Evolutionary conservation across 768 basidiomycete genomes (phyloP).

Genomic region (Mrakia blollopis): DNA sequence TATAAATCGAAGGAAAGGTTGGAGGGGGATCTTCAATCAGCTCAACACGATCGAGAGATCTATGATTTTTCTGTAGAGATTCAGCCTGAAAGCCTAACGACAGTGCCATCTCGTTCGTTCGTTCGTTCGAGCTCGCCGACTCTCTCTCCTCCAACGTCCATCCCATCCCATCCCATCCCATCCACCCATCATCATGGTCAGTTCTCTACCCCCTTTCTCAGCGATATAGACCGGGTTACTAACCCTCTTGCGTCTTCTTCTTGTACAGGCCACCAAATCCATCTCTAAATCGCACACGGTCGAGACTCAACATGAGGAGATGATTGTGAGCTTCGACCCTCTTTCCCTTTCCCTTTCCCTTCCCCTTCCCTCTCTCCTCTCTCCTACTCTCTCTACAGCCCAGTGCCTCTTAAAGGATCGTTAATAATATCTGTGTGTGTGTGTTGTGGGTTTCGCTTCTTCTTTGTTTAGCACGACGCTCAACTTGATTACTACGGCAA

Average conservation of each 20-base stretch:
- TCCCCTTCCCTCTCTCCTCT: not conserved
- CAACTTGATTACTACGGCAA: conserved; percentile 98
- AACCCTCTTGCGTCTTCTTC: not conserved
- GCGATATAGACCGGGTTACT: not conserved
- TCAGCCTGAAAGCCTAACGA: too few species aligned
- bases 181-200: not conserved
- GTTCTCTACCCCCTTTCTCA: not conserved
- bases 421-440: too few species aligned
- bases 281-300: conserved; percentile 49
- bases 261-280: not conserved
- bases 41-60: too few species aligned
- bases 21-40: too few species aligned
- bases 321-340: conserved; percentile 67
- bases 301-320: conserved; percentile 95
- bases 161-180: too few species aligned
- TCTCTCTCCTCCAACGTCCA: not conserved
- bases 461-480: conserved; percentile 75
- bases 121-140: too few species aligned
- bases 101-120: not conserved
- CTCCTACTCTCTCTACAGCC: not conserved
- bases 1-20: too few species aligned
- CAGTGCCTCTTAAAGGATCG: too few species aligned
- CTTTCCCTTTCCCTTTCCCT: not conserved
- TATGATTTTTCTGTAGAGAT: too few species aligned
- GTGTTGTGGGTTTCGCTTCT: not conserved